Evolutionary conservation across 2,329 filamentous ascomycete species (phyloP).

Genomic region (Nannizzia gypsea): DNA sequence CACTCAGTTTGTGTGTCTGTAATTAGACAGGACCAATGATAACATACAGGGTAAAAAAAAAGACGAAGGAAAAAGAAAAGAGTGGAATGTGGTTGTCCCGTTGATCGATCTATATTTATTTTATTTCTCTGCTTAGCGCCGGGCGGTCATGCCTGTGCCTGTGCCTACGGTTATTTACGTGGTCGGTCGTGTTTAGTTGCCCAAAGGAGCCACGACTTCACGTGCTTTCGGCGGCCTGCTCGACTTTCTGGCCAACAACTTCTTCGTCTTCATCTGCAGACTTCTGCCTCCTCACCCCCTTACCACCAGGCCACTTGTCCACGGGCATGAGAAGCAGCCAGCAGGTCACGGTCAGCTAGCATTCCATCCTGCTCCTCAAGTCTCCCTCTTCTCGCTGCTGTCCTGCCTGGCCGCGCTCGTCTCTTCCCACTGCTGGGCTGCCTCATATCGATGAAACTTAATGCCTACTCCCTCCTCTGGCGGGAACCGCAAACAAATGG

Average conservation of each 20-base stretch:
- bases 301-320: not conserved
- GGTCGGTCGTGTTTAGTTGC: not conserved
- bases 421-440: not conserved
- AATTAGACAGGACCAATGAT: not conserved
- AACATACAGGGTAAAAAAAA: not conserved
- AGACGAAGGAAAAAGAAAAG: not conserved
- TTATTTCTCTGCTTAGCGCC: too few species aligned
- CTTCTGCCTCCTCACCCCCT: not conserved
- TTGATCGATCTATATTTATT: not conserved
- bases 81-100: not conserved
- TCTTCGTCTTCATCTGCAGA: not conserved
- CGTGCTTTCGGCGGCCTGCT: not conserved
- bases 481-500: conserved; percentile 33
- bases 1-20: not conserved
- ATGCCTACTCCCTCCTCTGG: conserved; percentile 32
- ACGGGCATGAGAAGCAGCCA: not conserved
- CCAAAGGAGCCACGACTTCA: not conserved
- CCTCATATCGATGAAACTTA: conserved; percentile 25
- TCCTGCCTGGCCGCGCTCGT: not conserved
- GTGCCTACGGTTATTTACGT: not conserved
- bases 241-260: not conserved
- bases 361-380: not conserved
- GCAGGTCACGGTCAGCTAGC: not conserved
- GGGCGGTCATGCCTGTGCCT: too few species aligned
- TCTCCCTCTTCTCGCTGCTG: too few species aligned